Evolutionary conservation across 805 yeast genomes (phyloP).

Genomic region (Teunomyces aglyptinius): DNA sequence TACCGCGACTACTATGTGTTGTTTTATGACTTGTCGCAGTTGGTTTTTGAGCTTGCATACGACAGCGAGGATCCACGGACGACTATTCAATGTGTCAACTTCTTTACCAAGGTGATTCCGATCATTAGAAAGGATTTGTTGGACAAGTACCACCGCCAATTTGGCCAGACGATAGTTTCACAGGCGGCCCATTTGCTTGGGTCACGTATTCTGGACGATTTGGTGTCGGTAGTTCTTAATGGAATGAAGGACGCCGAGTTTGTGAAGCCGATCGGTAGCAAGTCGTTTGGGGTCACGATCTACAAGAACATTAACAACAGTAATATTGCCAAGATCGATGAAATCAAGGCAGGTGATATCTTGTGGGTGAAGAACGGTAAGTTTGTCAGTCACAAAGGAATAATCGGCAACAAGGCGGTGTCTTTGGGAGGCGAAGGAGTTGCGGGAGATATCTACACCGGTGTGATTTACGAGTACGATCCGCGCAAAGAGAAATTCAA

Average conservation of each 20-base stretch:
- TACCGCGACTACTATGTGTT: slow-evolving; percentile 69
- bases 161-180: slow-evolving; percentile 50
- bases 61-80: slow-evolving; percentile 53
- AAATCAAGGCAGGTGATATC: slow-evolving; percentile 80
- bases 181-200: slow-evolving; percentile 35
- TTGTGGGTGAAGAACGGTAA: slow-evolving; percentile 71
- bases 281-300: slow-evolving; percentile 71
- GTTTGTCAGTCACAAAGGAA: slow-evolving; percentile 67
- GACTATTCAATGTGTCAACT: slow-evolving; percentile 38
- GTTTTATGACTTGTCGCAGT: slow-evolving; percentile 69
- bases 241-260: slow-evolving; percentile 20
- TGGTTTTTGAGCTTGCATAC: slow-evolving; percentile 56
- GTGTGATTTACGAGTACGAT: slow-evolving; percentile 73
- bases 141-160: slow-evolving; percentile 46
- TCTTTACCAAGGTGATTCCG: slow-evolving; percentile 41
- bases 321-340: slow-evolving; percentile 51
- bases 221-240: slow-evolving; percentile 22
- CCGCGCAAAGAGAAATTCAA: slow-evolving; percentile 64
- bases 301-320: slow-evolving; percentile 48
- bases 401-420: slow-evolving; percentile 31
- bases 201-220: slow-evolving; percentile 27
- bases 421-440: slow-evolving; percentile 55
- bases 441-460: slow-evolving; percentile 30
- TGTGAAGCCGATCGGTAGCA: slow-evolving; percentile 58
- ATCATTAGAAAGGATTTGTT: slow-evolving; percentile 46